Evolutionary conservation across 352 stramenopile genomes (phyloP).

Genomic region (Phytophthora sansomeana): DNA sequence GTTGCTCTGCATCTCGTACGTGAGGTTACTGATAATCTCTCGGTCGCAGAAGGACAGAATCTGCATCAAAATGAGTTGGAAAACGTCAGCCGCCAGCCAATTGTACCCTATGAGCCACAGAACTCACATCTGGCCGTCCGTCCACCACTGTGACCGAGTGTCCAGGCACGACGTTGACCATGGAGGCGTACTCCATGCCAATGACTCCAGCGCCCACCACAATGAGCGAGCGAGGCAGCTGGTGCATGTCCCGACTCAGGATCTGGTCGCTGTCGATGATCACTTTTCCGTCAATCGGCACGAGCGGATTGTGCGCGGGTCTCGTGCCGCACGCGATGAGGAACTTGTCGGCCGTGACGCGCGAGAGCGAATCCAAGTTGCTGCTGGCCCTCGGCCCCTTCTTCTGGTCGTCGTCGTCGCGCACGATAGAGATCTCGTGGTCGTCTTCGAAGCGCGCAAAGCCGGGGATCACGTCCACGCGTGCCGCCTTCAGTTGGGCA

Average conservation of each 20-base stretch:
- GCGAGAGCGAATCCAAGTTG: slow-evolving; percentile 45
- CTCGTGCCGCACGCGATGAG: slow-evolving; percentile 88
- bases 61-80: slow-evolving; percentile 23
- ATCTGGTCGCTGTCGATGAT: slow-evolving; percentile 89
- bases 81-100: slow-evolving; percentile 9
- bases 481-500: slow-evolving; percentile 77
- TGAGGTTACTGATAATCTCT: slow-evolving; percentile 89
- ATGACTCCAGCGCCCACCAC: slow-evolving; percentile 89
- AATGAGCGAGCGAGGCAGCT: slow-evolving; percentile 79
- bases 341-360: slow-evolving; percentile 78
- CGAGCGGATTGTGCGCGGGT: slow-evolving; percentile 74
- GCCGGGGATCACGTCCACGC: slow-evolving; percentile 77
- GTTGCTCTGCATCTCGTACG: slow-evolving; percentile 91
- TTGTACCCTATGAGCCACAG: neutral
- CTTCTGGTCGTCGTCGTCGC: slow-evolving; percentile 34
- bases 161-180: slow-evolving; percentile 90
- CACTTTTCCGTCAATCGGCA: slow-evolving; percentile 87
- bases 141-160: slow-evolving; percentile 91
- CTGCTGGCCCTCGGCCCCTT: slow-evolving; percentile 19
- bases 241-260: slow-evolving; percentile 66
- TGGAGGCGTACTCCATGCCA: slow-evolving; percentile 93
- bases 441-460: slow-evolving; percentile 77
- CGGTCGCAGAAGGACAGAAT: slow-evolving; percentile 87
- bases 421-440: slow-evolving; percentile 82
- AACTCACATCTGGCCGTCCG: slow-evolving; percentile 66